These are phyloP conservation scores for Cardamine occulta DNA, from an alignment of 345 rosid genomes.

Conservation along the genomic window DNA sequence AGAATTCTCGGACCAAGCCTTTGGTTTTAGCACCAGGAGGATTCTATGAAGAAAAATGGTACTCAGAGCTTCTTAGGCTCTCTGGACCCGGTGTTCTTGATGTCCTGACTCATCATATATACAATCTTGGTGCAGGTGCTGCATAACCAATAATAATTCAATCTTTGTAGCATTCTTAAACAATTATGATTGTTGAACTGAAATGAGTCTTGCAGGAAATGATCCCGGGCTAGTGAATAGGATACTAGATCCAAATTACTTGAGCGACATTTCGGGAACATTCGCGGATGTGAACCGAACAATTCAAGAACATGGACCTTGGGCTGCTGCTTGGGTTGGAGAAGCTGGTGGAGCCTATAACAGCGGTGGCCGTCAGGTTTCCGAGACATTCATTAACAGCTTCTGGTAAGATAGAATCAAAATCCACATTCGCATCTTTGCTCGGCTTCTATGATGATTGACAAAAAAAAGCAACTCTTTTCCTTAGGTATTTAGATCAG, in stretches of 20 bases:
- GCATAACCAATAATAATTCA: background rate
- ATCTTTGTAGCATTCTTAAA: slow-evolving; percentile 3
- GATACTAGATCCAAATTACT: slow-evolving; percentile 69
- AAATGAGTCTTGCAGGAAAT: slow-evolving; percentile 52
- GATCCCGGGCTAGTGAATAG: slow-evolving; percentile 71
- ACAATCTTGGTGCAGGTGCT: slow-evolving; percentile 88
- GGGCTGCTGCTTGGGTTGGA: slow-evolving; percentile 98
- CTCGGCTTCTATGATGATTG: background rate
- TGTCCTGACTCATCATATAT: slow-evolving; percentile 84
- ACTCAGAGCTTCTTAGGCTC: slow-evolving; percentile 61
- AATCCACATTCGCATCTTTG: background rate
- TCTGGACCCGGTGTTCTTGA: slow-evolving; percentile 71
- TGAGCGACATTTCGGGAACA: slow-evolving; percentile 55
- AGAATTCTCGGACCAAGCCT: slow-evolving; percentile 56
- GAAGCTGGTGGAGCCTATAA: slow-evolving; percentile 96
- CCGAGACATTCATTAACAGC: slow-evolving; percentile 82
- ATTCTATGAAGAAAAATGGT: slow-evolving; percentile 75
- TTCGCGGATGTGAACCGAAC: slow-evolving; percentile 56
- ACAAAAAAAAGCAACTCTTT: no score
- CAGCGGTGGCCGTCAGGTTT: slow-evolving; percentile 84
- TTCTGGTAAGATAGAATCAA: slow-evolving; percentile 59
- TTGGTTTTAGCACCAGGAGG: slow-evolving; percentile 87
- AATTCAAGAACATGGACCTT: slow-evolving; percentile 65
- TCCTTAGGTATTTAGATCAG: slow-evolving; percentile 84
- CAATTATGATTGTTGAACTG: background rate